These are phyloP conservation scores for Neofusicoccum laricinum DNA, from an alignment of 2,329 filamentous ascomycete species.

Conservation along the genomic window DNA sequence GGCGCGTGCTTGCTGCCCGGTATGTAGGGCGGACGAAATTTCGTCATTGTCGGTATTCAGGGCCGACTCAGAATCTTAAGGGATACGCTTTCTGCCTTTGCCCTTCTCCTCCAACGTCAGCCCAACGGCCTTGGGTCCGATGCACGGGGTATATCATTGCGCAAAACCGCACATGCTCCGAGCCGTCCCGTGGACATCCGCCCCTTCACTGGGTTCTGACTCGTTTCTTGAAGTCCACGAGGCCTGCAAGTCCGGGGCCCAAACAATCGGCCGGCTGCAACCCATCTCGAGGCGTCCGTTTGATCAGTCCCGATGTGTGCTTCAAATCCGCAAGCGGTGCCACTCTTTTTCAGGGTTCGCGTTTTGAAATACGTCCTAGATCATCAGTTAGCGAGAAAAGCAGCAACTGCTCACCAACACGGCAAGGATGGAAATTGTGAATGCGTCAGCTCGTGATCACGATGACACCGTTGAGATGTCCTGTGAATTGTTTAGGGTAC, in stretches of 20 bases:
- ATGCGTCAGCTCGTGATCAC: neutral
- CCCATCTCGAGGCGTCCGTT: neutral
- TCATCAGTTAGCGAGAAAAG: neutral
- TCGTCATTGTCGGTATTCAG: neutral
- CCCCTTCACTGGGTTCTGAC: neutral
- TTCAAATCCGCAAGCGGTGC: neutral
- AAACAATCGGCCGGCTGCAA: neutral
- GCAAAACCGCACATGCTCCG: constrained; percentile 8
- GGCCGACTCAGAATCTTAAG: neutral
- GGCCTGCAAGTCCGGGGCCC: neutral
- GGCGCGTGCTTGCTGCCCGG: neutral
- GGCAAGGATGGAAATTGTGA: neutral
- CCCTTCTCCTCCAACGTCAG: neutral
- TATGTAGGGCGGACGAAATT: neutral
- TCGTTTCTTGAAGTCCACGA: neutral
- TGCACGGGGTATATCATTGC: constrained; percentile 3
- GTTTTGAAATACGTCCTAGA: neutral
- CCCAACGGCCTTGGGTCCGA: neutral
- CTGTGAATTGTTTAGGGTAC: neutral
- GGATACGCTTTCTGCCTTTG: neutral
- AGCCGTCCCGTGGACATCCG: constrained; percentile 3
- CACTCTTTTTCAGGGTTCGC: neutral
- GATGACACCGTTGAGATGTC: neutral
- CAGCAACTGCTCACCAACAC: neutral
- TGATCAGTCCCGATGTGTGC: too few species aligned